Evolutionary conservation across 73 alveolate genomes (phyloP).

Genomic region (Symbiodinium pilosum): DNA sequence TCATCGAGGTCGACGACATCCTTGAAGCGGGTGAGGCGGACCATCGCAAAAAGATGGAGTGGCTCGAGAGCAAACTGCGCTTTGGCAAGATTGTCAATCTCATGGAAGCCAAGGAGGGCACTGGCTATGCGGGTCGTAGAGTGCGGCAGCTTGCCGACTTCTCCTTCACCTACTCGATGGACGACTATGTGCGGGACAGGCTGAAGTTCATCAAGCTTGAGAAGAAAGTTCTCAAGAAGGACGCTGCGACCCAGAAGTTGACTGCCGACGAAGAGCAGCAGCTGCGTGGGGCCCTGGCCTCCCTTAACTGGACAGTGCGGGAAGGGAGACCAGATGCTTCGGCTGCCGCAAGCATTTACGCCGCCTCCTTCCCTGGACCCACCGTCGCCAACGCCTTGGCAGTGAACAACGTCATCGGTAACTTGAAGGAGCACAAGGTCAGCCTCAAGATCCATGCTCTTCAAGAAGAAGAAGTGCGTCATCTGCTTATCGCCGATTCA

Average conservation of each 20-base stretch:
- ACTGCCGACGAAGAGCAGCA: background rate
- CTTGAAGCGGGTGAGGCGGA: background rate
- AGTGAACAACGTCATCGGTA: no score
- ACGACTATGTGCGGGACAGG: background rate
- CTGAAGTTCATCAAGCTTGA: background rate
- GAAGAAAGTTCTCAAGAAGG: background rate
- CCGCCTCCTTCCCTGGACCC: no score
- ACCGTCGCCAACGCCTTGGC: no score
- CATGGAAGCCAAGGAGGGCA: background rate
- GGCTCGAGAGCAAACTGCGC: background rate
- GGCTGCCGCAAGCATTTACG: no score
- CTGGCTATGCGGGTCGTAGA: background rate
- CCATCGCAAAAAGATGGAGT: background rate
- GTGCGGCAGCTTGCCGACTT: background rate
- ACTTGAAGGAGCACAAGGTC: no score
- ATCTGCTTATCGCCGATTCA: no score
- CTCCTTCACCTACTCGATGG: background rate
- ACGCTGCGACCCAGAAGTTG: background rate
- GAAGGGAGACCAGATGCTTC: no score
- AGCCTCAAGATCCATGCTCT: no score
- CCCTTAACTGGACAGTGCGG: no score
- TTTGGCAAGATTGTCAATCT: background rate
- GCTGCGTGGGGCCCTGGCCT: background rate
- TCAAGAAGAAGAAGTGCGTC: no score
- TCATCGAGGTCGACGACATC: background rate